These are phyloP conservation scores for Tricholoma sp. DNA, from an alignment of 768 basidiomycete genomes.

Conservation along the genomic window DNA sequence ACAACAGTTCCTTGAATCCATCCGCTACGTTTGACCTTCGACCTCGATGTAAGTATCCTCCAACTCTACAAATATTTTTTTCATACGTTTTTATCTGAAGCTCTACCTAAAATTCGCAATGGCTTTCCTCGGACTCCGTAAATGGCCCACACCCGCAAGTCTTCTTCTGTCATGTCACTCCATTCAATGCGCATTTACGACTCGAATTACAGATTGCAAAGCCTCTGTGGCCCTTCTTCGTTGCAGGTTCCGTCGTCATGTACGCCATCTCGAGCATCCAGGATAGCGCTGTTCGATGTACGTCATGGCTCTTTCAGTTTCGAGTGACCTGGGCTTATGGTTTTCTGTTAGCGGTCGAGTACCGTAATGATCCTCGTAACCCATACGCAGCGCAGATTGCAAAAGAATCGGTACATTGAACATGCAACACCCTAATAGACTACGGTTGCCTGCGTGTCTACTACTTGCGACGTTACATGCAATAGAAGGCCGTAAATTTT, in stretches of 20 bases:
- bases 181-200: not conserved
- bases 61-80: not conserved
- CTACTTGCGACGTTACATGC: not conserved
- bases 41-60: slow-evolving; percentile 1
- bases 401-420: slow-evolving; percentile 47
- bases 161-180: slow-evolving; percentile 6
- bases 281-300: slow-evolving; percentile 66
- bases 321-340: slow-evolving; percentile 4
- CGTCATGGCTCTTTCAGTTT: slow-evolving; percentile 26
- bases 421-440: not conserved
- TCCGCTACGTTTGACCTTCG: slow-evolving; percentile 9
- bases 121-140: slow-evolving; percentile 77
- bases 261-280: slow-evolving; percentile 67
- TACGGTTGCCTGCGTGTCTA: slow-evolving; percentile 7
- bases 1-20: slow-evolving; percentile 22
- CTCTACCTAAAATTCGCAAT: slow-evolving; percentile 31
- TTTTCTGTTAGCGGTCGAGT: slow-evolving; percentile 47
- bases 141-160: slow-evolving; percentile 76
- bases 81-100: not conserved
- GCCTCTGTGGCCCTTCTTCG: slow-evolving; percentile 81
- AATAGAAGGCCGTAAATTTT: slow-evolving; percentile 10
- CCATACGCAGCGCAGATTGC: slow-evolving; percentile 78
- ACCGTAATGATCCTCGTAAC: slow-evolving; percentile 75
- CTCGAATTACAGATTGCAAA: slow-evolving; percentile 45
- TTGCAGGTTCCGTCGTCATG: slow-evolving; percentile 57